Base-by-base conservation (phyloP, 805 yeast species). In the Candida railenensis region DNA sequence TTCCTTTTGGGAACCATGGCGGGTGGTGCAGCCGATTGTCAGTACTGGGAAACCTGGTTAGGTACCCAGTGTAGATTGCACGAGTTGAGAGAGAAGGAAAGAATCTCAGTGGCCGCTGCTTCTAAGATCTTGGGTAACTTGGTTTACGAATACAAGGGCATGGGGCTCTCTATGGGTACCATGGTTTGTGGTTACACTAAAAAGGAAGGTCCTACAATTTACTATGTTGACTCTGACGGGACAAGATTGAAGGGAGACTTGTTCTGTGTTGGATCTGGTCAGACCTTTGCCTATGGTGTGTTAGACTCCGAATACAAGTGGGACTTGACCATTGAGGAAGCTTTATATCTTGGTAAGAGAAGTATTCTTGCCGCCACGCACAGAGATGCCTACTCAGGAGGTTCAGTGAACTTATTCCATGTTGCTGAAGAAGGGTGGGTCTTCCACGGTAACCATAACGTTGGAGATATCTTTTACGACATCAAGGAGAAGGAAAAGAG, bases 11-110 rank as follows among this genome's bases (percentile, higher is more conserved):
- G 99, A 54, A 94, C 99, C 18, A 84, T 94, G 97, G 99, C 99
- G 30, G 99, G 99, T 71, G 98, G 98, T 74, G 99, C 99, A 42
- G 98, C 98, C 28, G 99, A 94, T 71, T 94, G 99, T 77, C 99
- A 94, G 68, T 94, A 77, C 70, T 94, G 99, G 99, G 98, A 94
- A 72, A 89, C 97, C 33, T 94, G 98, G 98, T 78, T 94, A 50
- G 99, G 99, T 52, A 76, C 96, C 15, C 97, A 94, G 71, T 92
- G 98, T 74, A 78, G 99, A 61, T 71, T 94, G 59, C 96, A 91
- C 67, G 99, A 94, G 67, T 78, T 94, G 60, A 81, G 96, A 63
- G 94, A 92, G 66, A 91, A 92, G 70, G 92, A 90, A 70, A 81
- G 99, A 58, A 94, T 94, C 54, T 82, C 94, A 3, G 98, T 92